phyloP scores from a whole-genome alignment of 2,329 filamentous ascomycete genomes.

The Colletotrichum coccodes region DNA sequence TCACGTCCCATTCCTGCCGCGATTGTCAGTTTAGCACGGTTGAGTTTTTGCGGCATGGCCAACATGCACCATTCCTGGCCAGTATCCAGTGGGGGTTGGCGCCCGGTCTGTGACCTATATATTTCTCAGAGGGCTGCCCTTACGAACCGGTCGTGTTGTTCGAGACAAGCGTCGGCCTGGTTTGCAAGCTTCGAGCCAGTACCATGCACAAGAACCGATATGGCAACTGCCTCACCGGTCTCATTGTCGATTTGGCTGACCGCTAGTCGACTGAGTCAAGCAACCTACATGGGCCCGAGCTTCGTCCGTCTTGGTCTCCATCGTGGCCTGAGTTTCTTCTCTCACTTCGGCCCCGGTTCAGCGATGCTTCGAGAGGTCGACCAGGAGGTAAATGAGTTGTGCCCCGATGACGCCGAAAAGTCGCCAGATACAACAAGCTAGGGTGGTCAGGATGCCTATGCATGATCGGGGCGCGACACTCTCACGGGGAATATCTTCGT shows the following conservation, averaged over 20 bases:
- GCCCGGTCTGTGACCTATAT: neutral
- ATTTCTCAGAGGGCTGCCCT: neutral
- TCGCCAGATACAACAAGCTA: neutral
- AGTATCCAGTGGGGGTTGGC: neutral
- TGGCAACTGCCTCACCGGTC: neutral
- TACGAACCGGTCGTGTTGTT: neutral
- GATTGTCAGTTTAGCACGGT: neutral
- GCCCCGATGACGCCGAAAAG: neutral
- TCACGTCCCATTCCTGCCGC: neutral
- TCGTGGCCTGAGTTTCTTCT: neutral
- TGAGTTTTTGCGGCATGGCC: neutral
- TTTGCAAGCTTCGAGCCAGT: slow-evolving; percentile 5
- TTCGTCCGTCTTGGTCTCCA: slow-evolving; percentile 3
- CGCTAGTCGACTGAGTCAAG: slow-evolving; percentile 29
- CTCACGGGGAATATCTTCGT: slow-evolving; percentile 44
- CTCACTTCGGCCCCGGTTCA: neutral
- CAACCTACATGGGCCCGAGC: neutral
- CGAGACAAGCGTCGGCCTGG: neutral
- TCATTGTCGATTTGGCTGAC: slow-evolving; percentile 7
- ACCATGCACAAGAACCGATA: neutral
- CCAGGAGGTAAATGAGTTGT: neutral
- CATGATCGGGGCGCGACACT: slow-evolving; percentile 21
- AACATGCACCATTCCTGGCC: neutral
- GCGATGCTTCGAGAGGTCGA: neutral
- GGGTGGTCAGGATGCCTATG: slow-evolving; percentile 11